A percentile compares a stretch with the other conserved stretches of the same genome.
Evolutionary conservation across 495 filamentous ascomycete species (phyloP).

Genomic region (Hypoxylon crocopeplum): DNA sequence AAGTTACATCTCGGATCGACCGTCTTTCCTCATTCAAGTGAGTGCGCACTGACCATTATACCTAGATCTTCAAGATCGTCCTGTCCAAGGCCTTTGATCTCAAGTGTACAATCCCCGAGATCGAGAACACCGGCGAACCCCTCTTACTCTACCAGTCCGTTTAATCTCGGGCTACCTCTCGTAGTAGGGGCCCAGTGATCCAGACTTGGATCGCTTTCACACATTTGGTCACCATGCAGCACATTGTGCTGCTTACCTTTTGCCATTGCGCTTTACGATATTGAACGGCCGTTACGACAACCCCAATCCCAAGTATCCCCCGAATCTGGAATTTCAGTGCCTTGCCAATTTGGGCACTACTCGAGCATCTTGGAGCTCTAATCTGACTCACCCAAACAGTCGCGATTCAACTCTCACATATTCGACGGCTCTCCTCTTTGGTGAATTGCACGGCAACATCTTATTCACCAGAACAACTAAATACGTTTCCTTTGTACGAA

Average conservation of each 20-base stretch:
- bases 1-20: constrained; percentile 21
- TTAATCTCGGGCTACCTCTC: constrained; percentile 37
- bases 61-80: constrained; percentile 98
- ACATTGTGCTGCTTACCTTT: constrained; percentile 40
- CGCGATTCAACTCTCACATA: background rate
- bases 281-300: constrained; percentile 33
- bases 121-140: constrained; percentile 97
- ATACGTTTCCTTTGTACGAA: constrained; percentile 36
- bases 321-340: constrained; percentile 5
- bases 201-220: constrained; percentile 7
- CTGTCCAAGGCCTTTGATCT: constrained; percentile 98
- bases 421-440: background rate
- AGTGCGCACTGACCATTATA: constrained; percentile 22
- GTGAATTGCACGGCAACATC: background rate
- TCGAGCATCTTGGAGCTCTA: background rate
- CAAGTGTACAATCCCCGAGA: constrained; percentile 98
- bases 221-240: constrained; percentile 41
- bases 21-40: too few species aligned
- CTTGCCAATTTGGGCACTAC: too few species aligned
- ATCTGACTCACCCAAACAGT: background rate
- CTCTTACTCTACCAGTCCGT: constrained; percentile 89
- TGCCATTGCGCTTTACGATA: constrained; percentile 21
- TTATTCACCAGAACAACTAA: constrained; percentile 19
- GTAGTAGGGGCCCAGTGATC: background rate
- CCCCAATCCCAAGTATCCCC: constrained; percentile 4